phyloP scores from a whole-genome alignment of 2,329 filamentous ascomycete species.

The Botrytis elliptica region DNA sequence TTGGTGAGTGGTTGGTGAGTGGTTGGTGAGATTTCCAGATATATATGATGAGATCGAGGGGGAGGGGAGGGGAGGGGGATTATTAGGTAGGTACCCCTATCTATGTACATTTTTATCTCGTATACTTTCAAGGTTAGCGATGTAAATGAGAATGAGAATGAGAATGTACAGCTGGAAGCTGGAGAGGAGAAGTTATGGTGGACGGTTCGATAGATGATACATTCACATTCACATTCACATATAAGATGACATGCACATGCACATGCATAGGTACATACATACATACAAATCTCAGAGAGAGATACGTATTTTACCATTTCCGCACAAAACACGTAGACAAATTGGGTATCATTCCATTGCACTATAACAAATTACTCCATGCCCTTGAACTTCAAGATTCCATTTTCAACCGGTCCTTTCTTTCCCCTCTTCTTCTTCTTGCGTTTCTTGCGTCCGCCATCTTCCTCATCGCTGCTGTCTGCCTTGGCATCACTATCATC shows the following conservation, averaged over 20 bases:
- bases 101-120: no score
- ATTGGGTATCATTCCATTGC: conserved; percentile 12
- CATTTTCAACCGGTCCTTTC: conserved; percentile 37
- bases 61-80: no score
- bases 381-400: conserved; percentile 38
- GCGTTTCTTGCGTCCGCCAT: conserved; percentile 33
- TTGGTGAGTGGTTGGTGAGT: no score
- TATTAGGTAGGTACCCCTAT: no score
- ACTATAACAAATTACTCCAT: conserved; percentile 30
- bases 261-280: not conserved
- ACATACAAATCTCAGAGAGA: not conserved
- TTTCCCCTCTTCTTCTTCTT: conserved; percentile 38
- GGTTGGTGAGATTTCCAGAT: no score
- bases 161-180: no score
- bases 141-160: no score
- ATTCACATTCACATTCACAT: no score
- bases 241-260: not conserved
- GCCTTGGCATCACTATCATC: conserved; percentile 43
- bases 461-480: conserved; percentile 44
- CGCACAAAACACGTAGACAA: not conserved
- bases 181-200: not conserved
- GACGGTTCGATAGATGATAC: no score
- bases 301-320: no score
- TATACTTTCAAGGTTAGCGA: no score
- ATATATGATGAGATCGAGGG: no score